phyloP scores from a whole-genome alignment of 2,329 filamentous ascomycete species.

The Ascochyta pisi region DNA sequence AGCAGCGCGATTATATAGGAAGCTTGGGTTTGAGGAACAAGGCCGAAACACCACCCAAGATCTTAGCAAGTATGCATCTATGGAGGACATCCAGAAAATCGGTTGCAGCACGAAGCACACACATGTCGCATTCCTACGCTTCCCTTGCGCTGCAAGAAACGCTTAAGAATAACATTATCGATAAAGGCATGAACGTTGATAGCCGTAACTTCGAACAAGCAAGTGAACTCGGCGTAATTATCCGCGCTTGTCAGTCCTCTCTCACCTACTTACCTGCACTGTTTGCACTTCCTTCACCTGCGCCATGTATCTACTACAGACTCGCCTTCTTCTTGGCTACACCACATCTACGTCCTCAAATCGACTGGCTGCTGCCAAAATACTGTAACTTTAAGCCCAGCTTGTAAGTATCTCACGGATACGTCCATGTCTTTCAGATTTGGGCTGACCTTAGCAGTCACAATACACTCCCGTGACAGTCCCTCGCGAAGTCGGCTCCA shows the following conservation, averaged over 20 bases:
- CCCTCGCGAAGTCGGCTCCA: background rate
- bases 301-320: no score
- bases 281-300: background rate
- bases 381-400: no score
- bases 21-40: conserved; percentile 35
- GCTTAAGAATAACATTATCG: no score
- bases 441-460: background rate
- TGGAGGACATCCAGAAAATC: background rate
- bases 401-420: no score
- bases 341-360: no score
- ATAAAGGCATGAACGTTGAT: no score
- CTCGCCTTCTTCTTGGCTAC: no score
- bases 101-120: conserved; percentile 3
- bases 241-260: background rate
- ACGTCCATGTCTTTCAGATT: background rate
- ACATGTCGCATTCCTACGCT: conserved; percentile 9
- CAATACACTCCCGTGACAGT: background rate
- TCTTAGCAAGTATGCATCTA: conserved; percentile 21
- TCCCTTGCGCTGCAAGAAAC: background rate
- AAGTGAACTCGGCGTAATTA: no score
- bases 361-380: no score
- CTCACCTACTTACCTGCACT: background rate
- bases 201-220: no score
- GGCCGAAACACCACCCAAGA: conserved; percentile 24
- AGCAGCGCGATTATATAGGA: conserved; percentile 34